Evolutionary conservation across 257 asterid genomes (phyloP).

Genomic region (Solanum clarkiae): DNA sequence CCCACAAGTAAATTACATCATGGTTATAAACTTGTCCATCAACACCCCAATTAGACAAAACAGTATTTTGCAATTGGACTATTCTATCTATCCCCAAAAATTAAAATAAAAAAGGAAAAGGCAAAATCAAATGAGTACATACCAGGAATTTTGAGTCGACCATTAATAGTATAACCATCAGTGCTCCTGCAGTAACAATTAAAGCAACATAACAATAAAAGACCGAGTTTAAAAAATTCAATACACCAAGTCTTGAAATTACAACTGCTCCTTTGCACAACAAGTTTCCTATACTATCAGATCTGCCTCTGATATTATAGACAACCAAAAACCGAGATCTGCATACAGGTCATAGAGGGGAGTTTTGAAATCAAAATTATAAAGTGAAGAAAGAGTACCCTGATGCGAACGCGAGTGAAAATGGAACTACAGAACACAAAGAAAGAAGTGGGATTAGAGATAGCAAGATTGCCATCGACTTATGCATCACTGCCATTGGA

Average conservation of each 20-base stretch:
- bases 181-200: constrained; percentile 4
- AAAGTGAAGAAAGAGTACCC: constrained; percentile 5
- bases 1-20: background rate
- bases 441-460: background rate
- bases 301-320: background rate
- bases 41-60: background rate
- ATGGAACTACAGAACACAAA: constrained; percentile 1
- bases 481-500: constrained; percentile 2
- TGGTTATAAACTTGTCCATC: background rate
- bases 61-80: background rate
- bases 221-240: background rate
- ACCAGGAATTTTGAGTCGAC: constrained; percentile 30
- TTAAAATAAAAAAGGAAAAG: background rate
- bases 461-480: background rate
- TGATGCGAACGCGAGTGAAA: constrained; percentile 5
- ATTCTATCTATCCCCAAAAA: background rate
- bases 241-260: background rate
- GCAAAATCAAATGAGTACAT: background rate
- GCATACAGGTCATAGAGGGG: background rate
- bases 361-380: background rate
- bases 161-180: constrained; percentile 23
- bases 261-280: background rate
- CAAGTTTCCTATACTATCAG: background rate
- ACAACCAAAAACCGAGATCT: background rate
- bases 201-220: background rate